phyloP scores from a whole-genome alignment of 108 stramenopile genomes.

The Craspedostauros australis region DNA sequence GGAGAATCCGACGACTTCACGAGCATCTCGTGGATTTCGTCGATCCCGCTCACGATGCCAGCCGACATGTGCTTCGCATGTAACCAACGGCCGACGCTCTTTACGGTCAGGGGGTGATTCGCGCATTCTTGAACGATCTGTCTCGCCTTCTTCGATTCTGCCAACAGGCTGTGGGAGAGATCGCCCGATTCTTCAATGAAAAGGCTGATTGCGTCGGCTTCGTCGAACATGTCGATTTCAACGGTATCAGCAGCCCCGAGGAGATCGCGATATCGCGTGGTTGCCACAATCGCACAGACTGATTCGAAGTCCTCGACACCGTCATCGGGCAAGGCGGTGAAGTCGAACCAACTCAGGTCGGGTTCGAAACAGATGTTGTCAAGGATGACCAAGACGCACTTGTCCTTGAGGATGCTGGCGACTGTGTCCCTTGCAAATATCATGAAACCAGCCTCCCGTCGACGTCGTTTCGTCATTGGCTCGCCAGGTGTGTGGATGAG shows the following conservation, averaged over 20 bases:
- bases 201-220: constrained; percentile 51
- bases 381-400: constrained; percentile 56
- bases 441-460: constrained; percentile 69
- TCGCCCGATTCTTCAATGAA: constrained; percentile 61
- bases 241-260: constrained; percentile 48
- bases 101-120: constrained; percentile 68
- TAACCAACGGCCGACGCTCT: constrained; percentile 69
- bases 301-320: constrained; percentile 22
- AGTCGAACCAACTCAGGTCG: constrained; percentile 74
- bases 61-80: constrained; percentile 63
- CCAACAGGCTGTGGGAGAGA: constrained; percentile 37
- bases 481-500: constrained; percentile 54
- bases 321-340: constrained; percentile 36
- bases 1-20: constrained; percentile 60
- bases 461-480: constrained; percentile 29
- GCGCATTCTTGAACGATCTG: constrained; percentile 55
- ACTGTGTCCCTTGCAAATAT: constrained; percentile 55
- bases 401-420: constrained; percentile 46
- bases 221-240: constrained; percentile 56
- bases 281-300: constrained; percentile 52
- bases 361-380: constrained; percentile 61
- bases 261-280: constrained; percentile 35
- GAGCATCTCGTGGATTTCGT: constrained; percentile 42
- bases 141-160: constrained; percentile 34
- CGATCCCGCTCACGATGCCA: constrained; percentile 42